A percentile compares a stretch with the other conserved stretches of the same genome.
These are phyloP conservation scores for Aspergillus mulundensis DNA, from an alignment of 495 filamentous ascomycete genomes.

Conservation along the genomic window DNA sequence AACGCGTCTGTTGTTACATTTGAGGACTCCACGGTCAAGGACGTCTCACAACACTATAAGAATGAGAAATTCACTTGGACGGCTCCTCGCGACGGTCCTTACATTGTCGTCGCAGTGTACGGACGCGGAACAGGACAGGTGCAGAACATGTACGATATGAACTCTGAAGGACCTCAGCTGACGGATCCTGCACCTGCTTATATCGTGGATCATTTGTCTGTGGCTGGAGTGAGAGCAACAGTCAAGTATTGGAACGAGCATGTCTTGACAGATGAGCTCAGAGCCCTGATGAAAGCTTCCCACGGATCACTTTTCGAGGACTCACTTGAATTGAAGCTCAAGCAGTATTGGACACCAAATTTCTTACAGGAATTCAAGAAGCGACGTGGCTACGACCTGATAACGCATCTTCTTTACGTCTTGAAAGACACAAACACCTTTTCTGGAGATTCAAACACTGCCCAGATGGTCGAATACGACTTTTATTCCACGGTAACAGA, in stretches of 20 bases:
- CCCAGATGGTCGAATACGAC: not conserved
- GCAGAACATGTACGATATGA: constrained; percentile 2
- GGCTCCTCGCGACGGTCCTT: not conserved
- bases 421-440: not conserved
- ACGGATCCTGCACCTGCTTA: too few relatives aligned
- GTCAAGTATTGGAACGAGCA: not conserved
- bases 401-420: not conserved
- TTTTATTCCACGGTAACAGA: constrained; percentile 2
- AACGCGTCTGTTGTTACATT: not conserved
- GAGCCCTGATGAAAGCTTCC: not conserved
- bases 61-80: not conserved
- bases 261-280: not conserved
- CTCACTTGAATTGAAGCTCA: not conserved
- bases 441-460: not conserved
- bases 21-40: too few relatives aligned
- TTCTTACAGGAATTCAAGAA: not conserved
- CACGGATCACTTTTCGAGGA: constrained; percentile 1
- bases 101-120: constrained; percentile 4
- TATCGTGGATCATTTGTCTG: not conserved
- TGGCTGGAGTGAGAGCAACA: not conserved
- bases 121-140: not conserved
- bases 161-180: not conserved
- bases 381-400: constrained; percentile 3
- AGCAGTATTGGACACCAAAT: constrained; percentile 1
- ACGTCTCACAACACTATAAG: not conserved